phyloP scores from a whole-genome alignment of 148 eudicot genomes.

The Rhododendron griersonianum region DNA sequence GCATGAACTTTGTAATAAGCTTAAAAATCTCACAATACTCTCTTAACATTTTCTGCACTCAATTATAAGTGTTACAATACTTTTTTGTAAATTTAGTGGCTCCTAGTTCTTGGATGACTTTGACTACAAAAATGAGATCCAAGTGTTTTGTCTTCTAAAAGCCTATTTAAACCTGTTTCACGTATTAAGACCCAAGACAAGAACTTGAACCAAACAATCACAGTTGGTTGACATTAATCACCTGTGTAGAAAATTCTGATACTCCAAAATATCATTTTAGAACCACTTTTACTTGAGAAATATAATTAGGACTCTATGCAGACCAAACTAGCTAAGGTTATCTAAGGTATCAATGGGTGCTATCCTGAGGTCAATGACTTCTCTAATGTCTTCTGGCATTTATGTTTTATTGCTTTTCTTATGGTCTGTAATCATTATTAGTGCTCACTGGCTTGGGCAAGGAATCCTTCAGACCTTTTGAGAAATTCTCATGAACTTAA shows the following conservation, averaged over 20 bases:
- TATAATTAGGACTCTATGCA: neutral
- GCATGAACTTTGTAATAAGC: neutral
- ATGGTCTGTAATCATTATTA: neutral
- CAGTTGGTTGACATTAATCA: neutral
- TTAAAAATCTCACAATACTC: neutral
- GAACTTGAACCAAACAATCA: neutral
- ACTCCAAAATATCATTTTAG: neutral
- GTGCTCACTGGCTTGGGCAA: neutral
- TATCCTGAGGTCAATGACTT: neutral
- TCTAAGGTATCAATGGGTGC: neutral
- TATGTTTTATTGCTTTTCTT: neutral
- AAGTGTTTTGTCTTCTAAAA: neutral
- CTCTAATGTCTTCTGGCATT: neutral
- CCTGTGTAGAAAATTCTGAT: neutral
- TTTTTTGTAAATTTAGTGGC: neutral
- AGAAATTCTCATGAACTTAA: neutral
- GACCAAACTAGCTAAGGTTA: neutral
- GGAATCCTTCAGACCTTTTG: neutral
- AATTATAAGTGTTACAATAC: neutral
- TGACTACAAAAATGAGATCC: neutral
- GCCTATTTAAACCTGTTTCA: neutral
- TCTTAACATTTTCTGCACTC: neutral
- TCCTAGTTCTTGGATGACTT: neutral
- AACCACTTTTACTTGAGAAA: neutral
- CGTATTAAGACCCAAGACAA: neutral